phyloP scores from a whole-genome alignment of 169 alveolate genomes.

The Fabrea salina region DNA sequence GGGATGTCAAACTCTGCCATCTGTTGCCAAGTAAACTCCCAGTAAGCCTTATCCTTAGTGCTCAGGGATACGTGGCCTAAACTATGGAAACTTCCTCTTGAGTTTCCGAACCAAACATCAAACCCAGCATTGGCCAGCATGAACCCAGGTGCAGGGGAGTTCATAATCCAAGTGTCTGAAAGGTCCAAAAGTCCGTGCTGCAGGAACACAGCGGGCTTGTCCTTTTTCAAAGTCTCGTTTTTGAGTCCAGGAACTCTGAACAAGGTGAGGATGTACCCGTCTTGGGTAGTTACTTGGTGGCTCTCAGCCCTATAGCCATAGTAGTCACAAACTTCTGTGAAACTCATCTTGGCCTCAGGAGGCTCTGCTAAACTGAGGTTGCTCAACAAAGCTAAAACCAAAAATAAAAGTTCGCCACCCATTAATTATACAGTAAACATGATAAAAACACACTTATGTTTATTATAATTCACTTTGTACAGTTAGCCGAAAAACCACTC shows the following conservation, averaged over 20 bases:
- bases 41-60: slow-evolving; percentile 39
- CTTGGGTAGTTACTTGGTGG: slow-evolving; percentile 53
- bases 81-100: slow-evolving; percentile 62
- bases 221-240: slow-evolving; percentile 30
- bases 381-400: too few species aligned
- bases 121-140: slow-evolving; percentile 55
- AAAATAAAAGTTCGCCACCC: too few species aligned
- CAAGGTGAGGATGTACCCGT: slow-evolving; percentile 61
- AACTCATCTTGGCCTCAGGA: background rate
- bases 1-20: slow-evolving; percentile 71
- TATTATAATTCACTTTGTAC: too few species aligned
- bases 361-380: too few species aligned
- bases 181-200: slow-evolving; percentile 67
- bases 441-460: too few species aligned
- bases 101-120: slow-evolving; percentile 74
- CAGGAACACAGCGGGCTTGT: slow-evolving; percentile 53
- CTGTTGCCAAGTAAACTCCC: slow-evolving; percentile 65
- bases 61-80: slow-evolving; percentile 32
- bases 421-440: too few species aligned
- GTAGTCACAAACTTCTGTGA: background rate
- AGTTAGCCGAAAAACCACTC: too few species aligned
- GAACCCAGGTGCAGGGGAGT: slow-evolving; percentile 51
- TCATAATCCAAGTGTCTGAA: slow-evolving; percentile 66
- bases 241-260: slow-evolving; percentile 67
- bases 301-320: slow-evolving; percentile 31